A percentile compares a stretch with the other conserved stretches of the same genome.
phyloP scores from a whole-genome alignment of 2,329 filamentous ascomycete species.

The Ophiostoma himal-ulmi region DNA sequence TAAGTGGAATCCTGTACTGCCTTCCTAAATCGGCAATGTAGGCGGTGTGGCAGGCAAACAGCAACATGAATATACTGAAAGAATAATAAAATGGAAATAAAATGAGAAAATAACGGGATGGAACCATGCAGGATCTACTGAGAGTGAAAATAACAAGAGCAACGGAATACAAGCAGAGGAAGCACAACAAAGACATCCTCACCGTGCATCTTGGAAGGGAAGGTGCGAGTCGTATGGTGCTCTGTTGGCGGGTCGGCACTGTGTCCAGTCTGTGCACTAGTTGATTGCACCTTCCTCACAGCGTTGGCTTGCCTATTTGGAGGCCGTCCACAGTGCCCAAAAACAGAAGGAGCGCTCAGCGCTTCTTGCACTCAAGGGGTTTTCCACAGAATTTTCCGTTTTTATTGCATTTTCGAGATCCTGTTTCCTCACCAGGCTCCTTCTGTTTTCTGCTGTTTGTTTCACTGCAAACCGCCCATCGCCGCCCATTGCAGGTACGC shows the following conservation, averaged over 20 bases:
- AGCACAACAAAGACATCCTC: neutral
- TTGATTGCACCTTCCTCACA: slow-evolving; percentile 18
- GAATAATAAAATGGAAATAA: neutral
- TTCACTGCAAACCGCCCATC: slow-evolving; percentile 4
- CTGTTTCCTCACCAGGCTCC: slow-evolving; percentile 14
- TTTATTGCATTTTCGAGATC: slow-evolving; percentile 14
- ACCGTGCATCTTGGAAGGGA: slow-evolving; percentile 8
- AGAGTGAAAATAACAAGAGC: neutral
- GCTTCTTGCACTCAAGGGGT: neutral
- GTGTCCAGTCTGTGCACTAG: slow-evolving; percentile 15
- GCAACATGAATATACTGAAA: neutral
- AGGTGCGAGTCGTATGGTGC: slow-evolving; percentile 1
- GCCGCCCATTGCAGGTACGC: neutral
- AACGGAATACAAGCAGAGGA: neutral
- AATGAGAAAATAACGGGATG: neutral
- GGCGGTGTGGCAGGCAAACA: neutral
- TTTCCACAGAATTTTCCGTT: slow-evolving; percentile 5
- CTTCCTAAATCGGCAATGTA: slow-evolving; percentile 19
- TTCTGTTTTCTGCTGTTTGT: neutral
- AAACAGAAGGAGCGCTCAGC: slow-evolving; percentile 11
- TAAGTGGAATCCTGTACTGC: slow-evolving; percentile 3
- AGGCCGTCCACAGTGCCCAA: slow-evolving; percentile 9
- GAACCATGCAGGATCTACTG: too few species aligned
- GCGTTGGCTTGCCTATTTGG: slow-evolving; percentile 13
- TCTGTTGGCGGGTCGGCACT: slow-evolving; percentile 12